Evolutionary conservation across 2,329 filamentous ascomycete species (phyloP).

Genomic region (Arthrinium phaeospermum): DNA sequence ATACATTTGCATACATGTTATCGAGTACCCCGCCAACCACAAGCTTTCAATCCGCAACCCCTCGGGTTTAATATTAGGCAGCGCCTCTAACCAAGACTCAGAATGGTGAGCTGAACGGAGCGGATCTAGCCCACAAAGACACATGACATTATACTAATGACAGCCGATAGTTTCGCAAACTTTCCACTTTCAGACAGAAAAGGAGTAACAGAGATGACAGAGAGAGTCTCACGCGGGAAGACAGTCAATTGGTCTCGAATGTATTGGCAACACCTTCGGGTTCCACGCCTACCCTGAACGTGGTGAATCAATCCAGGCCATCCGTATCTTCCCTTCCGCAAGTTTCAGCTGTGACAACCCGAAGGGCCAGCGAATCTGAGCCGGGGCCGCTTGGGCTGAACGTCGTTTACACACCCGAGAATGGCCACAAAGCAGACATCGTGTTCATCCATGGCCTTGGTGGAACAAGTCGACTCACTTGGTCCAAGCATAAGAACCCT

Average conservation of each 20-base stretch:
- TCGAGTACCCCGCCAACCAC: not conserved
- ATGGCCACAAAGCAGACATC: slow-evolving; percentile 33
- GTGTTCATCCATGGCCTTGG: slow-evolving; percentile 43
- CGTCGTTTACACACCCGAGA: slow-evolving; percentile 28
- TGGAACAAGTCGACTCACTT: slow-evolving; percentile 38
- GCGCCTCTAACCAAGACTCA: not conserved
- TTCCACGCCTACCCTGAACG: not conserved
- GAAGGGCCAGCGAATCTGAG: not conserved
- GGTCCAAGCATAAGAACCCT: slow-evolving; percentile 36
- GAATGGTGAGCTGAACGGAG: not conserved
- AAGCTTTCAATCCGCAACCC: not conserved
- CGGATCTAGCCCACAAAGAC: not conserved
- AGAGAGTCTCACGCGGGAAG: not conserved
- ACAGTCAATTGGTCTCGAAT: not conserved
- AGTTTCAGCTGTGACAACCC: not conserved
- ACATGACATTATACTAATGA: not conserved
- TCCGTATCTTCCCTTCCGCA: too few relatives aligned
- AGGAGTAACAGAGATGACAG: not conserved
- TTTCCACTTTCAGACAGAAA: slow-evolving; percentile 16
- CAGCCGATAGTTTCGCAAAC: slow-evolving; percentile 14
- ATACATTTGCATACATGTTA: not conserved
- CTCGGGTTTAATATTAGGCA: not conserved
- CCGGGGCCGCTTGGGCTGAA: slow-evolving; percentile 26
- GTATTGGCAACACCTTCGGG: not conserved
- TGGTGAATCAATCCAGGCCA: too few relatives aligned